Conservation (phyloP, 345 rosid genomes). For the Euclidium syriacum region DNA sequence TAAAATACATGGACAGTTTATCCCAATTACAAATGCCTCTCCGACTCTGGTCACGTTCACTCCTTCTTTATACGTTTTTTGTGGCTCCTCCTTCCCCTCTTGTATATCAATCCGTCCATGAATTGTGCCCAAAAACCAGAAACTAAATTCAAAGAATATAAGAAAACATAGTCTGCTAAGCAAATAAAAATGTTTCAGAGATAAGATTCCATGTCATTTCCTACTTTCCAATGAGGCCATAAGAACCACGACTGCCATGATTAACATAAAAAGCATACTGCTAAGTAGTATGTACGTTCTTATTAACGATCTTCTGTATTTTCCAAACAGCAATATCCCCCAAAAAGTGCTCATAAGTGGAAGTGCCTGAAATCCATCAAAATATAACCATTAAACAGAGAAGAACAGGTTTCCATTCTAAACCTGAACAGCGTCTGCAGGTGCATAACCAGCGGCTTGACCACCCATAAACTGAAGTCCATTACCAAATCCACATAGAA, state of each 20-base stretch:
- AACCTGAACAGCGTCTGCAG: conserved; percentile 71
- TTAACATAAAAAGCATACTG: conserved; percentile 58
- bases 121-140: too few relatives aligned
- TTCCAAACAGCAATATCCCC: conserved; percentile 67
- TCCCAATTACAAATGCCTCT: too few relatives aligned
- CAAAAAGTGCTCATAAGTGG: conserved; percentile 74
- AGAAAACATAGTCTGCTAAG: too few relatives aligned
- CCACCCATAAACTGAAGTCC: conserved; percentile 77
- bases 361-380: conserved; percentile 46
- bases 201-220: conserved; percentile 34
- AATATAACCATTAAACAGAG: not conserved
- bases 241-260: conserved; percentile 52
- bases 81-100: too few relatives aligned
- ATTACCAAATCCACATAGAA: conserved; percentile 61
- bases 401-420: not conserved
- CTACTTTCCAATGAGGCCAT: conserved; percentile 66
- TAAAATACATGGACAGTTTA: too few relatives aligned
- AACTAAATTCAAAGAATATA: too few relatives aligned
- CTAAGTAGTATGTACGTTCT: conserved; percentile 47
- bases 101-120: too few relatives aligned
- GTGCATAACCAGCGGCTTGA: conserved; percentile 73
- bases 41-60: too few relatives aligned
- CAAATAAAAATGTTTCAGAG: too few relatives aligned
- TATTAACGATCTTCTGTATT: conserved; percentile 54
- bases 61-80: too few relatives aligned